Base-by-base conservation (phyloP, 2,329 filamentous ascomycete genomes). In the Rosellinia necatrix region DNA sequence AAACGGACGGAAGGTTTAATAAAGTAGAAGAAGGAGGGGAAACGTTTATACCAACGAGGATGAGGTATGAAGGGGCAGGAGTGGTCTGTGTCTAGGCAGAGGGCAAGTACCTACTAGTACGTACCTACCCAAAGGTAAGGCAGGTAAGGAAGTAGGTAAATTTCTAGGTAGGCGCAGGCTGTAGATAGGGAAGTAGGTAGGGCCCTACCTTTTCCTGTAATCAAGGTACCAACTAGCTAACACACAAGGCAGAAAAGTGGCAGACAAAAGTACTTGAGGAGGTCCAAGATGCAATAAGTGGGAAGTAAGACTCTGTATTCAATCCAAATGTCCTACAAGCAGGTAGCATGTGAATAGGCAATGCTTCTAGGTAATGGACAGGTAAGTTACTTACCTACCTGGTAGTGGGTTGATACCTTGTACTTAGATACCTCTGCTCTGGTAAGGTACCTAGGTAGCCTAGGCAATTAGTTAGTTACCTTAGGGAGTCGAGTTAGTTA, bases 51-150 rank as follows among this genome's bases (percentile, higher is more conserved):
- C n/a, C 17, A 19, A 6, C 12, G 47, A 41, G 25, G 37, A 5
- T 41, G 47, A 50, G 13, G 35, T 15, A 46, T 29, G 40, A 52
- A 42, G 21, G 30, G 48, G 35, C 22, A 13, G 25, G 47, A 25
- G 29, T 29, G 42, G 46, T 15, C 32, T 38, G 38, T 27, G 30
- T 40, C 12, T 53, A 32, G 22, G 38, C 22, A 42, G 12, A 35
- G 6, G 8, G 38, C 12, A 42, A 19, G 35, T 15, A 38, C 22
- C n/a, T n/a, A n/a, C n/a, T n/a, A n/a, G n/a, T n/a, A n/a, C n/a
- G n/a, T n/a, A n/a, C n/a, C n/a, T n/a, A n/a, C n/a, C n/a, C n/a
- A n/a, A n/a, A n/a, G n/a, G n/a, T n/a, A n/a, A n/a, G n/a, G 19
- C 19, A 6, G 13, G 13, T 37, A 37, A 15, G 34, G n/a, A 8